Percentiles rank a stretch among this genome's conserved stretches.
Conservation (phyloP, 495 filamentous ascomycete species). For the Penicillium malachiteum region DNA sequence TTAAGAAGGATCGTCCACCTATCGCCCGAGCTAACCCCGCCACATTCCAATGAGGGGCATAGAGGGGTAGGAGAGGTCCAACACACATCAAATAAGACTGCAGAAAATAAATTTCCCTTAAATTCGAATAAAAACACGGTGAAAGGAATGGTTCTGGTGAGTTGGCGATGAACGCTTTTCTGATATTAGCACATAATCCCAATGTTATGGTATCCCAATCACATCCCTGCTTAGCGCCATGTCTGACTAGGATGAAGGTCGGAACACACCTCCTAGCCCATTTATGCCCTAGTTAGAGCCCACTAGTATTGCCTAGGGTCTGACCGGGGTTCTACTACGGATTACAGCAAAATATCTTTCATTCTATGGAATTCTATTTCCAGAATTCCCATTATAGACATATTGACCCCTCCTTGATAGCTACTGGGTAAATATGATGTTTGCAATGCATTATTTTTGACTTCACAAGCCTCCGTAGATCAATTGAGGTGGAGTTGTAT, state of each 20-base stretch:
- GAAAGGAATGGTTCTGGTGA: neutral
- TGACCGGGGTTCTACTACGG: neutral
- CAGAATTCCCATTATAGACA: neutral
- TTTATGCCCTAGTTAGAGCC: too few relatives aligned
- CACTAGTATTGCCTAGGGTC: neutral
- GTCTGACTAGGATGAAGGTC: neutral
- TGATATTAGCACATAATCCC: neutral
- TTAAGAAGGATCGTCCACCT: neutral
- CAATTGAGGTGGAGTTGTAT: neutral
- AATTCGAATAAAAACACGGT: neutral
- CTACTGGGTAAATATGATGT: neutral
- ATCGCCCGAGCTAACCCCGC: neutral
- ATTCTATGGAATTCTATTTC: neutral
- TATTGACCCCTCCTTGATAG: neutral
- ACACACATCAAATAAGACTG: neutral
- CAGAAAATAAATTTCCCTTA: neutral
- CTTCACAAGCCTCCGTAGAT: too few relatives aligned
- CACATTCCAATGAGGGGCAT: slow-evolving; percentile 1
- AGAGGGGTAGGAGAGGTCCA: neutral
- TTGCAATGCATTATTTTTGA: too few relatives aligned
- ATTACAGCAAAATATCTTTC: neutral
- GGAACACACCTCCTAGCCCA: neutral
- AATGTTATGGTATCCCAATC: neutral
- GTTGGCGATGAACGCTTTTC: neutral
- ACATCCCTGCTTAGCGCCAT: slow-evolving; percentile 1